A percentile compares a stretch with the other conserved stretches of the same genome.
These are phyloP conservation scores for Globisporangium yorkense DNA, from an alignment of 352 stramenopile species.

Conservation along the genomic window DNA sequence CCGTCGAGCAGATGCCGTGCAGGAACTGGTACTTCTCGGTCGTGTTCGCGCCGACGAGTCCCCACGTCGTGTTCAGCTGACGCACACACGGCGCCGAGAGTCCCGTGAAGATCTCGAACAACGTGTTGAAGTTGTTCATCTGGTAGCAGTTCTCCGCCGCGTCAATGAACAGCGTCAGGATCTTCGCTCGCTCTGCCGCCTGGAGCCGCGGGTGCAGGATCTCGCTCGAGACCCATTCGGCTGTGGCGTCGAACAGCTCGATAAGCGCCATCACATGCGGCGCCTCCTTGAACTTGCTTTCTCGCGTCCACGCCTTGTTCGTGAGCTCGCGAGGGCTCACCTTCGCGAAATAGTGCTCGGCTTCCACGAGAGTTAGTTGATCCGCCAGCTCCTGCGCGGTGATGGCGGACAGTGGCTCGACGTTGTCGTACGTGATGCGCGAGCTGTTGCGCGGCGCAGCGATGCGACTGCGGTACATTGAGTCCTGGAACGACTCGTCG, in stretches of 20 bases:
- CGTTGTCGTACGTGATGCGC: slow-evolving; percentile 71
- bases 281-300: slow-evolving; percentile 74
- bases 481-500: slow-evolving; percentile 65
- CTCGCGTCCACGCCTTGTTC: slow-evolving; percentile 84
- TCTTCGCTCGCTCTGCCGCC: slow-evolving; percentile 68
- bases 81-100: slow-evolving; percentile 77
- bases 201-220: slow-evolving; percentile 83
- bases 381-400: slow-evolving; percentile 66
- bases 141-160: slow-evolving; percentile 75
- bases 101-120: slow-evolving; percentile 78
- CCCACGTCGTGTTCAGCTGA: slow-evolving; percentile 82
- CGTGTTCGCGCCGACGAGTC: slow-evolving; percentile 48
- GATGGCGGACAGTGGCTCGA: slow-evolving; percentile 61
- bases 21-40: slow-evolving; percentile 81
- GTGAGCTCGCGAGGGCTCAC: slow-evolving; percentile 75
- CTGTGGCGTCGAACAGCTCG: slow-evolving; percentile 80
- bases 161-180: slow-evolving; percentile 84
- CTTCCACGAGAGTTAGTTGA: slow-evolving; percentile 78
- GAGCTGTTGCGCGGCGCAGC: slow-evolving; percentile 55
- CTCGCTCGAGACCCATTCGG: slow-evolving; percentile 85
- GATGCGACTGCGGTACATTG: slow-evolving; percentile 51
- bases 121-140: slow-evolving; percentile 89
- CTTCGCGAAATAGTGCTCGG: slow-evolving; percentile 64
- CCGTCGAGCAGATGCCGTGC: slow-evolving; percentile 71
- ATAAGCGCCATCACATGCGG: slow-evolving; percentile 81